A percentile compares a stretch with the other conserved stretches of the same genome.
Evolutionary conservation across 1,139 yeast species (phyloP).

Genomic region (Yamadazyma taylorii): DNA sequence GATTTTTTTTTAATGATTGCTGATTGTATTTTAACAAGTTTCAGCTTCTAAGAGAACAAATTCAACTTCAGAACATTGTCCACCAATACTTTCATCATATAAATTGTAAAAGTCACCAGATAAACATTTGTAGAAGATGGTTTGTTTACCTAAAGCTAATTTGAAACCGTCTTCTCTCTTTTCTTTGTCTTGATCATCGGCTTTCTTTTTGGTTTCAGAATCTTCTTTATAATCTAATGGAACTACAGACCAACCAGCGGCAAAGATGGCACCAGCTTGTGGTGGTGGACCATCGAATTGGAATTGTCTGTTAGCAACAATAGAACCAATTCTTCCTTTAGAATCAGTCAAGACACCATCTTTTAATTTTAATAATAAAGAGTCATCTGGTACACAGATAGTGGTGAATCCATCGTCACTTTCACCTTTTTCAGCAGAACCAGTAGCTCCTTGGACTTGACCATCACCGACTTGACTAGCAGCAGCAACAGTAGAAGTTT

Average conservation of each 20-base stretch:
- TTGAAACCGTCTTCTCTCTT: slow-evolving; percentile 28
- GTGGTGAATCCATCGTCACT: slow-evolving; percentile 9
- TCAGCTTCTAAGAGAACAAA: slow-evolving; percentile 35
- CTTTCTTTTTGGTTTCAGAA: slow-evolving; percentile 11
- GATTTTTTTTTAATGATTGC: neutral
- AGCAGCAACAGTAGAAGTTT: slow-evolving; percentile 22
- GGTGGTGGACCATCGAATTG: slow-evolving; percentile 49
- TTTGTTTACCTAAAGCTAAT: slow-evolving; percentile 40
- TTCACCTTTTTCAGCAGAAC: slow-evolving; percentile 3
- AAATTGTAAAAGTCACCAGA: slow-evolving; percentile 47
- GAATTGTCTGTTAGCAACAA: slow-evolving; percentile 48
- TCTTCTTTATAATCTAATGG: slow-evolving; percentile 25
- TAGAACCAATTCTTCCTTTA: slow-evolving; percentile 40
- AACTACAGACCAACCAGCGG: slow-evolving; percentile 40
- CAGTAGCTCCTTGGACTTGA: slow-evolving; percentile 29
- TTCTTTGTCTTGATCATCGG: slow-evolving; percentile 17
- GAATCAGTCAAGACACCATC: slow-evolving; percentile 32
- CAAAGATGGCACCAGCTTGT: slow-evolving; percentile 42
- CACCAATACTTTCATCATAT: slow-evolving; percentile 40
- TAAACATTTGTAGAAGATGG: slow-evolving; percentile 41
- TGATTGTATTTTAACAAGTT: slow-evolving; percentile 21
- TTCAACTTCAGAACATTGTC: slow-evolving; percentile 39
- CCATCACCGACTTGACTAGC: slow-evolving; percentile 43
- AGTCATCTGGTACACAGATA: slow-evolving; percentile 27
- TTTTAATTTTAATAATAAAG: slow-evolving; percentile 30